phyloP scores from a whole-genome alignment of 768 basidiomycete genomes.

The Russula earlei region DNA sequence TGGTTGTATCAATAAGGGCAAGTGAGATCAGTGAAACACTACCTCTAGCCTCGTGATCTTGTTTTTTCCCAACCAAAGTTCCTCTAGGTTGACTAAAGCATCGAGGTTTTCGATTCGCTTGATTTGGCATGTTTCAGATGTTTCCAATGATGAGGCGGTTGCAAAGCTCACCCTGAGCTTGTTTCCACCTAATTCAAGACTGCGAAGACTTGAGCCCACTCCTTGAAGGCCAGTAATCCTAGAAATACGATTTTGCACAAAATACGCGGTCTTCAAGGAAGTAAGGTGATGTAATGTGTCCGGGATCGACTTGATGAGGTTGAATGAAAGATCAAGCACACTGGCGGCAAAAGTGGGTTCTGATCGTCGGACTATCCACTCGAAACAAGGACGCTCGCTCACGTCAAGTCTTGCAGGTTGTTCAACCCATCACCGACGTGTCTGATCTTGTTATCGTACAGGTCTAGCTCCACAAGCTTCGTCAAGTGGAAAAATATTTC shows the following conservation, averaged over 20 bases:
- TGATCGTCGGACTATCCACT: neutral
- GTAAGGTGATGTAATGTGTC: constrained; percentile 48
- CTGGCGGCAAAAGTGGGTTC: constrained; percentile 34
- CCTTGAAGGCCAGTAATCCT: constrained; percentile 60
- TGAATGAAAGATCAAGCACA: constrained; percentile 89
- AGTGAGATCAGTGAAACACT: constrained; percentile 1
- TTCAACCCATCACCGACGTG: constrained; percentile 57
- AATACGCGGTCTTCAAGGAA: constrained; percentile 71
- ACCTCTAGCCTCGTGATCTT: constrained; percentile 88
- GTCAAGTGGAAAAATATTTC: constrained; percentile 56
- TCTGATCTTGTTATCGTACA: constrained; percentile 95
- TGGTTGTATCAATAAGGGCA: neutral
- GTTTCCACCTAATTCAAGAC: constrained; percentile 92
- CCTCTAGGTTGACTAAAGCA: constrained; percentile 70
- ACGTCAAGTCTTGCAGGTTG: constrained; percentile 47
- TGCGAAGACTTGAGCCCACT: constrained; percentile 49
- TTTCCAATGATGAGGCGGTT: neutral
- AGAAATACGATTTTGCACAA: constrained; percentile 93
- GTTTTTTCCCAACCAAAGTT: constrained; percentile 97
- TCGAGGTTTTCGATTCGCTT: constrained; percentile 87
- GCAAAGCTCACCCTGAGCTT: constrained; percentile 63
- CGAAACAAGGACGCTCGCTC: constrained; percentile 23
- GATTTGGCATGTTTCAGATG: constrained; percentile 2
- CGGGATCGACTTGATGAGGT: constrained; percentile 67
- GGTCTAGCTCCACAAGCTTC: constrained; percentile 79